Percentiles rank a stretch among this genome's conserved stretches.
phyloP scores from a whole-genome alignment of 2,329 filamentous ascomycete genomes.

The Trichoderma sp. region DNA sequence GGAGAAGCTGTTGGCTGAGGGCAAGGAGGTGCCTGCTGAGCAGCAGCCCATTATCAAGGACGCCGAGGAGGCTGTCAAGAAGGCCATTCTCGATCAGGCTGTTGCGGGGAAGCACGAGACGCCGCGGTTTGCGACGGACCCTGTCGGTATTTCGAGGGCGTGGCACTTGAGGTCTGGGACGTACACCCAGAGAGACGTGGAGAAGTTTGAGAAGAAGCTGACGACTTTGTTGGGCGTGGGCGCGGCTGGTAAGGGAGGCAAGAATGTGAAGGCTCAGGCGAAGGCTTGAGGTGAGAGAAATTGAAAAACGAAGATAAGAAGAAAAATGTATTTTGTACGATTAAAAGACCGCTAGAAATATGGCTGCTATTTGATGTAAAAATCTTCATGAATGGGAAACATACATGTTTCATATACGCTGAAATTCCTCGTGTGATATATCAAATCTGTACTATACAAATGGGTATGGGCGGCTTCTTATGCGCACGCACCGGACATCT shows the following conservation, averaged over 20 bases:
- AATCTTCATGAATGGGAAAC: constrained; percentile 21
- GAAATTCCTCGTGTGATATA: constrained; percentile 21
- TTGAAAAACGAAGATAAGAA: too few species aligned
- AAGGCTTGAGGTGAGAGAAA: constrained; percentile 22
- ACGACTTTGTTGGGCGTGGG: constrained; percentile 28
- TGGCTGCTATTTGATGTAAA: background rate
- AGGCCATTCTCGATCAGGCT: constrained; percentile 34
- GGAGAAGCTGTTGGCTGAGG: constrained; percentile 22
- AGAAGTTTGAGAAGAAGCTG: constrained; percentile 41
- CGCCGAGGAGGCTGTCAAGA: constrained; percentile 34
- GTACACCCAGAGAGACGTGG: constrained; percentile 34
- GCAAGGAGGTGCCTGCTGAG: constrained; percentile 1
- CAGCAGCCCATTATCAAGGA: constrained; percentile 30
- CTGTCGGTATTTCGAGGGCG: constrained; percentile 34
- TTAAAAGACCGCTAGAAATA: background rate
- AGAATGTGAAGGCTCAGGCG: constrained; percentile 25
- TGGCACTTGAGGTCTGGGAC: constrained; percentile 40
- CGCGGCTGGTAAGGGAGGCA: constrained; percentile 17
- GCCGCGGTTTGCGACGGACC: constrained; percentile 34
- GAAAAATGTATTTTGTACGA: constrained; percentile 3
- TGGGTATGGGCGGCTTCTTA: background rate
- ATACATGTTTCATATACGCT: background rate
- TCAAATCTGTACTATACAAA: background rate
- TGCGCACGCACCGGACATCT: background rate
- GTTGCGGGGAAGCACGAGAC: constrained; percentile 39